Evolutionary conservation across 2,329 filamentous ascomycete genomes (phyloP).

Genomic region (Colletotrichum sp.): DNA sequence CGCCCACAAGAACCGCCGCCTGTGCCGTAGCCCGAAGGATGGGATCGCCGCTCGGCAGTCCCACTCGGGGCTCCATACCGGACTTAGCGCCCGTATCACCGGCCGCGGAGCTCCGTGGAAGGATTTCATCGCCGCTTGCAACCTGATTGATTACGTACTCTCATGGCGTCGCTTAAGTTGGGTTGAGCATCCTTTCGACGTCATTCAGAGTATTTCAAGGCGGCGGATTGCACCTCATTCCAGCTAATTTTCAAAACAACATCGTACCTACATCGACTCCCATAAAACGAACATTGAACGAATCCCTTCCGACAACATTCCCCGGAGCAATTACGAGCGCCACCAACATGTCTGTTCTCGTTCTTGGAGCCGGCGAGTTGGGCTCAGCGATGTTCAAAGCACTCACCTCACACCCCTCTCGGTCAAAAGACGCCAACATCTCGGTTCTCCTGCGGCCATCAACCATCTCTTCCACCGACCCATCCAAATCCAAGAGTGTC

Average conservation of each 20-base stretch:
- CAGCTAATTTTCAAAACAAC: not conserved
- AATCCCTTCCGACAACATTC: too few relatives aligned
- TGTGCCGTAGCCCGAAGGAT: not conserved
- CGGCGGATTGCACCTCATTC: not conserved
- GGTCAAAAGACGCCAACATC: constrained; percentile 38
- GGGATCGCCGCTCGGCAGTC: not conserved
- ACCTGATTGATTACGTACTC: not conserved
- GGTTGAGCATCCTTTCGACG: accelerated
- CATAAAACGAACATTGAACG: too few relatives aligned
- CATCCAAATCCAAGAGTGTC: constrained; percentile 38
- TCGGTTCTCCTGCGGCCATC: constrained; percentile 59
- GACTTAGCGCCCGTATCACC: not conserved
- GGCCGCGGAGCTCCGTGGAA: not conserved
- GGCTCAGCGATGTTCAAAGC: constrained; percentile 59
- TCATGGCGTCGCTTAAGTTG: not conserved
- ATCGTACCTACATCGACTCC: too few relatives aligned
- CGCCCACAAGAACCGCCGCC: accelerated
- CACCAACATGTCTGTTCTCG: constrained; percentile 46
- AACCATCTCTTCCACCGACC: constrained; percentile 43
- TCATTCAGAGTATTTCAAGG: not conserved
- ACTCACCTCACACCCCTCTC: constrained; percentile 51
- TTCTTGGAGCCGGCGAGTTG: constrained; percentile 72
- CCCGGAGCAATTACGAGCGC: too few relatives aligned
- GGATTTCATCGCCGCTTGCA: not conserved
- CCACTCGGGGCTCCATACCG: not conserved